Evolutionary conservation across 2,329 filamentous ascomycete species (phyloP), one percentile per base, ranked within the genome.

Genomic region (Cladosporium sphaerospermum): DNA sequence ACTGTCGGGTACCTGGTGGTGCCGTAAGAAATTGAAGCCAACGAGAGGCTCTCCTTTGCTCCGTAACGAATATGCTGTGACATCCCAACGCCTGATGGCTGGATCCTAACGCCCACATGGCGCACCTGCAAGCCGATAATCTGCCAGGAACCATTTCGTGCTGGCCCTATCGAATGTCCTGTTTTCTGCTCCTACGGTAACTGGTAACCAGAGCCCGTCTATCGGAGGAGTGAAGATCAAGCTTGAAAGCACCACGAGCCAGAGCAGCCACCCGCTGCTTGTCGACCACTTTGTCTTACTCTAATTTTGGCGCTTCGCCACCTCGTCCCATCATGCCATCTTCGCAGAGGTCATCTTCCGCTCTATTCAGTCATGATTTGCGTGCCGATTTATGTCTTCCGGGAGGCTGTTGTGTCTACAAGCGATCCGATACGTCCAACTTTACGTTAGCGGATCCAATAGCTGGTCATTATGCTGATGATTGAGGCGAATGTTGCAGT

Each of bases 161-260:
- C 23, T 28, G 23, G 23, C 23, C 23, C 23, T 28, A 28, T 28
- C 23, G 23, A 28, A 28, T 5, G 23, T 28, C 2, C 23, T 28
- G 23, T 5, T 28, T 28, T 4, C 23, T 2, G 23, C 23, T 2
- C 23, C 23, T 19, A 19, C 36, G 47, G 47, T 50, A 42, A 8
- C 28, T 19, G 47, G 36, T 16, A 39, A 6, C 36, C 13, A 11
- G 36, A 39, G 16, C 14, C 40, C 14, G 11, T 11, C 11, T 37
- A 3, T 23, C 16, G 14, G 40, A 34, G 28, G 18, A n/a, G 32
- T 14, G 13, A 19, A 31, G 18, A 44, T 37, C 48, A 44, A 32
- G 48, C 40, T 40, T 51, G 48, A 43, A 40, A 32, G 40, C 23
- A 37, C 48, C 48, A 51, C 48, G 48, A 51, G 32, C 48, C 14